These are phyloP conservation scores for Termitomyces sp. DNA, from an alignment of 768 basidiomycete species.

Conservation along the genomic window DNA sequence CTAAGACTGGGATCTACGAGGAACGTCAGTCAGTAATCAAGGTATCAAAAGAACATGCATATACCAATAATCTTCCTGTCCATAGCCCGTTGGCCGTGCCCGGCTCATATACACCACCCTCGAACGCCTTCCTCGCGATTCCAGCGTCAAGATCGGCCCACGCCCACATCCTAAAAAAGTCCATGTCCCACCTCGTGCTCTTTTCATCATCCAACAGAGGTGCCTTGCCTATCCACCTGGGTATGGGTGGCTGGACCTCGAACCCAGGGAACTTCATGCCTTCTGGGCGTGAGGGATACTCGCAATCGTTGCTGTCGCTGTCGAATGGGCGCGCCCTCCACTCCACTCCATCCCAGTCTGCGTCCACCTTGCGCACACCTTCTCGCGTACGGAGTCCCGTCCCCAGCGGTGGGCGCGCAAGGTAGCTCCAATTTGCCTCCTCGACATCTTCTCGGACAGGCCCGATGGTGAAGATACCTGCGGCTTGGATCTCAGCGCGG, in stretches of 20 bases:
- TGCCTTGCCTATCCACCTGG: constrained; percentile 15
- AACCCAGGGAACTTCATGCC: neutral
- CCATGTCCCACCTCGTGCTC: constrained; percentile 45
- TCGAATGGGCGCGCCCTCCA: neutral
- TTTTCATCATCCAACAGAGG: constrained; percentile 5
- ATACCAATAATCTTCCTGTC: constrained; percentile 54
- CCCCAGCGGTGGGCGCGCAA: constrained; percentile 24
- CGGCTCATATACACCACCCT: constrained; percentile 34
- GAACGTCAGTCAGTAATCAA: neutral
- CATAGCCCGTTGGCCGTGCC: constrained; percentile 51
- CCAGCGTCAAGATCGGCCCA: constrained; percentile 30
- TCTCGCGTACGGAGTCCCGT: constrained; percentile 3
- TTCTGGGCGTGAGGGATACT: constrained; percentile 3
- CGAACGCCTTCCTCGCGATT: constrained; percentile 7
- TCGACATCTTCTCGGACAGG: constrained; percentile 59
- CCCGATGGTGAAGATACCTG: constrained; percentile 23
- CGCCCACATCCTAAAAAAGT: constrained; percentile 45
- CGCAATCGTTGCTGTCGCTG: neutral
- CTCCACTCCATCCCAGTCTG: constrained; percentile 2
- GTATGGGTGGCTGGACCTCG: neutral
- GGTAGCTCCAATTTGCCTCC: constrained; percentile 47
- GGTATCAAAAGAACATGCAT: constrained; percentile 20
- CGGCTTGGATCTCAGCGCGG: constrained; percentile 21
- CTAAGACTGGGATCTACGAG: constrained; percentile 22
- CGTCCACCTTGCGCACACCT: neutral